Evolutionary conservation across 352 stramenopile species (phyloP).

Genomic region (Plasmopara viticola): DNA sequence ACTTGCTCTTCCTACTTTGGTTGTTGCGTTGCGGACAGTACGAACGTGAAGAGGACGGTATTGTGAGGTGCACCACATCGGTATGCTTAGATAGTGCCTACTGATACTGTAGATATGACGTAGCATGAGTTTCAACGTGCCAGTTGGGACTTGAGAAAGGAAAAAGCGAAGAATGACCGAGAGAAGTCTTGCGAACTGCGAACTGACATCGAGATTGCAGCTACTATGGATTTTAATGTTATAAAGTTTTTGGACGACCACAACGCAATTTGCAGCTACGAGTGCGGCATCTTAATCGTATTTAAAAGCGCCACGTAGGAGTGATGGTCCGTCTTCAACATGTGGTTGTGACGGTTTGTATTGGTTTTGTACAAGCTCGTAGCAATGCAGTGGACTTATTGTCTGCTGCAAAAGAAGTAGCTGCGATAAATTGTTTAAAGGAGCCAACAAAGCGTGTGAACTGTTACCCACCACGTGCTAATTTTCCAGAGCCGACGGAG

Average conservation of each 20-base stretch:
- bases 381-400: slow-evolving; percentile 7
- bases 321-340: slow-evolving; percentile 22
- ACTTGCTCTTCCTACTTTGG: slow-evolving; percentile 7
- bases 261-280: slow-evolving; percentile 26
- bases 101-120: slow-evolving; percentile 2
- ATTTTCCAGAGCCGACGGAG: slow-evolving; percentile 68
- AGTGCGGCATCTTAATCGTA: neutral
- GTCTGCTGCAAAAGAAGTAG: slow-evolving; percentile 3
- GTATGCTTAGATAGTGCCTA: neutral
- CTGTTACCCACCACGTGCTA: slow-evolving; percentile 55
- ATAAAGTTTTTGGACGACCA: too few relatives aligned
- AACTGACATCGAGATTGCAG: neutral
- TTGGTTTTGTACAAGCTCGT: slow-evolving; percentile 7
- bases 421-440: slow-evolving; percentile 22
- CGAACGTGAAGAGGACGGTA: slow-evolving; percentile 17
- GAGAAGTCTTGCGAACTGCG: slow-evolving; percentile 8
- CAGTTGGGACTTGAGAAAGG: slow-evolving; percentile 27
- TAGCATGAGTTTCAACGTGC: slow-evolving; percentile 3
- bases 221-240: too few relatives aligned
- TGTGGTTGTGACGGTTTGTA: slow-evolving; percentile 10
- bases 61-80: slow-evolving; percentile 1
- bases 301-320: slow-evolving; percentile 13
- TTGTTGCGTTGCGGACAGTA: slow-evolving; percentile 22
- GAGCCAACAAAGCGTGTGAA: slow-evolving; percentile 41
- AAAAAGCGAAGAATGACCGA: slow-evolving; percentile 15